A percentile compares a stretch with the other conserved stretches of the same genome.
phyloP scores from a whole-genome alignment of 2,329 filamentous ascomycete species.

The Paecilomyces formosus region DNA sequence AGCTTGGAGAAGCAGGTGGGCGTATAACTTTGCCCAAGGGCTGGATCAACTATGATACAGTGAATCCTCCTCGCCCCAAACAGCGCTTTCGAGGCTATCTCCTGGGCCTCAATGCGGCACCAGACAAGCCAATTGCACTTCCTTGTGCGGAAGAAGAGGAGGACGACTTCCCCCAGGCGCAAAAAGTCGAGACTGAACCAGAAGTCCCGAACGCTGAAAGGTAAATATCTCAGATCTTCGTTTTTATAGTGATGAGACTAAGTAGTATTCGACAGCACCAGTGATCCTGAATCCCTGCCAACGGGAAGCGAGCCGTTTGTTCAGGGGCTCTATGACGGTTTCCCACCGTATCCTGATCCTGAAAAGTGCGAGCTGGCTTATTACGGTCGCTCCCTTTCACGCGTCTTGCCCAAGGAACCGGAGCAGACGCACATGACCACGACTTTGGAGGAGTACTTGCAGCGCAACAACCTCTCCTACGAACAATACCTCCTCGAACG shows the following conservation, averaged over 20 bases:
- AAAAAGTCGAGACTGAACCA: not conserved
- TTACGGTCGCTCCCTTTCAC: not conserved
- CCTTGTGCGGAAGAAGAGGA: not conserved
- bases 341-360: not conserved
- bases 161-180: not conserved
- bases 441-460: constrained; percentile 7
- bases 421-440: not conserved
- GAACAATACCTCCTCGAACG: not conserved
- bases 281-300: not conserved
- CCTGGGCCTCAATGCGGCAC: not conserved
- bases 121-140: not conserved
- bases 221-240: not conserved
- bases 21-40: constrained; percentile 9
- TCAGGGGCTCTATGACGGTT: not conserved
- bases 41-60: not conserved
- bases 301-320: not conserved
- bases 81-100: not conserved
- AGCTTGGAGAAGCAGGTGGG: constrained; percentile 12
- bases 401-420: not conserved
- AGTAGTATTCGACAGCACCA: not conserved
- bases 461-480: constrained; percentile 2
- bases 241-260: not conserved
- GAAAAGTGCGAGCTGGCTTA: not conserved
- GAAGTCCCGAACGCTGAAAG: too few relatives aligned
- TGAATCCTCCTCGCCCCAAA: not conserved